A percentile compares a stretch with the other conserved stretches of the same genome.
Conservation (phyloP, 164 flowering plant genomes). For the Piper longum region DNA sequence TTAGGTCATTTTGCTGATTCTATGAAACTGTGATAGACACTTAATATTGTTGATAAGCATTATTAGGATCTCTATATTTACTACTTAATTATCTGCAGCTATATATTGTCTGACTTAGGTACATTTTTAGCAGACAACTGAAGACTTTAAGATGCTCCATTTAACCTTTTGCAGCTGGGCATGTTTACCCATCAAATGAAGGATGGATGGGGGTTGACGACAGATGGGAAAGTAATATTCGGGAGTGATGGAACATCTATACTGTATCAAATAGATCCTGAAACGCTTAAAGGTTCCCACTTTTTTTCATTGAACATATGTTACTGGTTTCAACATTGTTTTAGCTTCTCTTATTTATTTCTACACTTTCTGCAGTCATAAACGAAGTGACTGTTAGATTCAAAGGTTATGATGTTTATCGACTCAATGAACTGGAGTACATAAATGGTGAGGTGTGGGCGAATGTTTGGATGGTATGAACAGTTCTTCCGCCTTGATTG, state of each 20-base stretch:
- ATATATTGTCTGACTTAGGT: neutral
- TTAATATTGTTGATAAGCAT: too few relatives aligned
- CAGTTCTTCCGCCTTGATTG: neutral
- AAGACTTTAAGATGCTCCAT: neutral
- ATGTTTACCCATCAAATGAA: conserved; percentile 64
- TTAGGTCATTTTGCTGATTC: neutral
- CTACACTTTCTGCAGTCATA: conserved; percentile 31
- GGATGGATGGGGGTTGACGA: conserved; percentile 99
- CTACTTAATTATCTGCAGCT: neutral
- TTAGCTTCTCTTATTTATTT: neutral
- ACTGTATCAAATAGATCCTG: conserved; percentile 60
- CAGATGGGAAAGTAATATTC: conserved; percentile 81
- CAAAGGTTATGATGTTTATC: conserved; percentile 53
- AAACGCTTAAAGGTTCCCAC: conserved; percentile 47
- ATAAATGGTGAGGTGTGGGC: conserved; percentile 94
- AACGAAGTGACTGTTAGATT: conserved; percentile 35
- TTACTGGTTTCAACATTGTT: neutral
- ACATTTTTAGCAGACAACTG: neutral
- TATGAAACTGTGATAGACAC: neutral
- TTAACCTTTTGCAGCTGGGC: conserved; percentile 30
- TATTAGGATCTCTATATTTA: neutral
- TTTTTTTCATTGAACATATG: neutral
- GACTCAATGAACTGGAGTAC: conserved; percentile 85
- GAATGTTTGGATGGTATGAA: conserved; percentile 63
- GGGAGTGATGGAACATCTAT: conserved; percentile 97